phyloP scores from a whole-genome alignment of 352 stramenopile species.

The Phytophthora melonis region DNA sequence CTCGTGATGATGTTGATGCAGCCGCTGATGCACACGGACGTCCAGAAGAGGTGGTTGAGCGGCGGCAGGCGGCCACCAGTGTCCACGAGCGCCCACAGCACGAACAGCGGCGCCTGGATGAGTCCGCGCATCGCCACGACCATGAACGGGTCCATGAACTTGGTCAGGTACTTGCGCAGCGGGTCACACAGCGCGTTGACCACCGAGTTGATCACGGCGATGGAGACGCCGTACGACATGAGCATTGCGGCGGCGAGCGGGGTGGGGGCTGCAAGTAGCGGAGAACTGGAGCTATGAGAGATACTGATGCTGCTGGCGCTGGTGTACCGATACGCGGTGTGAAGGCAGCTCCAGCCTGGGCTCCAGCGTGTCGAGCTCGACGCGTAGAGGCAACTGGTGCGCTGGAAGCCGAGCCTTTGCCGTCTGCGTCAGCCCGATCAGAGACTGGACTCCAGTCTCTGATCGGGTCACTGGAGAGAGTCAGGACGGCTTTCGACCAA shows the following conservation, averaged over 20 bases:
- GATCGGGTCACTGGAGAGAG: too few relatives aligned
- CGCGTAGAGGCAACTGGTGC: conserved; percentile 26
- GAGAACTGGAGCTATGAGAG: too few relatives aligned
- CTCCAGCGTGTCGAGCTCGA: conserved; percentile 12
- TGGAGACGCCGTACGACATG: conserved; percentile 73
- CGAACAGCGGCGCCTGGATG: conserved; percentile 78
- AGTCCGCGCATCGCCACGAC: conserved; percentile 74
- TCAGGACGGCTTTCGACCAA: conserved; percentile 25
- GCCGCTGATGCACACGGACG: conserved; percentile 75
- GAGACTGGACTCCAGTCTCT: too few relatives aligned
- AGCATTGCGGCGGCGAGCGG: conserved; percentile 41
- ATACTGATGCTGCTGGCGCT: background rate
- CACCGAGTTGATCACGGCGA: conserved; percentile 83
- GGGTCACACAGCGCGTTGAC: conserved; percentile 84
- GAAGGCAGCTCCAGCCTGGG: conserved; percentile 12
- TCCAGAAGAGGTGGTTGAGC: conserved; percentile 88
- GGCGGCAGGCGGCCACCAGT: conserved; percentile 56
- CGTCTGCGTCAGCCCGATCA: conserved; percentile 20
- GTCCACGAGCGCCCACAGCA: conserved; percentile 70
- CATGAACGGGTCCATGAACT: conserved; percentile 87
- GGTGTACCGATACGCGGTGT: conserved; percentile 12
- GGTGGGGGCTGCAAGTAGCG: too few relatives aligned
- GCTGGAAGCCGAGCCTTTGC: conserved; percentile 23
- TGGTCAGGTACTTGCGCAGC: conserved; percentile 86
- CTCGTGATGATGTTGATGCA: conserved; percentile 84